Base-by-base conservation (phyloP, 2,329 filamentous ascomycete species). In the Penicillium decumbens region DNA sequence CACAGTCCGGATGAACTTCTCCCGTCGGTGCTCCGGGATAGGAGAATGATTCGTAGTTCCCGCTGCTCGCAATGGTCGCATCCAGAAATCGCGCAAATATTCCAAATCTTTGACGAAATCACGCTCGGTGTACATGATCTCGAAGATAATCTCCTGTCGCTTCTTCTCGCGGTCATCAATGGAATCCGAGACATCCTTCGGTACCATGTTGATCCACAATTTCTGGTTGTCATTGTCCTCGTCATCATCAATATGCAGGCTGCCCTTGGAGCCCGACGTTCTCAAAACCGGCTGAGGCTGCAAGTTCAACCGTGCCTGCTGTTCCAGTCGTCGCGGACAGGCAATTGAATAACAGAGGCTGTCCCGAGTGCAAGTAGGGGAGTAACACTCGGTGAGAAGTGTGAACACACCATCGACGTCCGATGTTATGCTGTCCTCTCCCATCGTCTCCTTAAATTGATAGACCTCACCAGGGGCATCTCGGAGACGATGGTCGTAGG, bases 61-160 rank as follows among this genome's bases (percentile, higher is more conserved):
- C 15, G 86, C 84, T 25, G 86, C 88, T 43, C 90, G 84, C 49
- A 98, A 74, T 8, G 93, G 93, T 59, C 93, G 81, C 75, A 98
- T 95, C 93, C 93, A 98, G 77, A 97, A 98, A 74, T 98, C 93
- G 54, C 93, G 84, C 27, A 98, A 77, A 66, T 98, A 98, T 71
- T 98, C 93, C 62, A 98, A 77, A 71, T 98, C 93, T 75, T 98
- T 98, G 67, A 98, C 93, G 63, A 98, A 98, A 73, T 98, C 93
- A 60, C 93, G 83, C 70, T 98, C 93, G 0, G 93, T 98, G 73
- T 98, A 98, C 83, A 95, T 96, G 54, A 97, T 85, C 69, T 98
- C 93, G 5, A 92, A 96, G 52, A 98, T 96, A 60, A 98, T 88
- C 67, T 98, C 93, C 68, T 98, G 93, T 39, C 93, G 83, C 76